Evolutionary conservation across 305 asterid species (phyloP).

Genomic region (Ruellia speciosa): DNA sequence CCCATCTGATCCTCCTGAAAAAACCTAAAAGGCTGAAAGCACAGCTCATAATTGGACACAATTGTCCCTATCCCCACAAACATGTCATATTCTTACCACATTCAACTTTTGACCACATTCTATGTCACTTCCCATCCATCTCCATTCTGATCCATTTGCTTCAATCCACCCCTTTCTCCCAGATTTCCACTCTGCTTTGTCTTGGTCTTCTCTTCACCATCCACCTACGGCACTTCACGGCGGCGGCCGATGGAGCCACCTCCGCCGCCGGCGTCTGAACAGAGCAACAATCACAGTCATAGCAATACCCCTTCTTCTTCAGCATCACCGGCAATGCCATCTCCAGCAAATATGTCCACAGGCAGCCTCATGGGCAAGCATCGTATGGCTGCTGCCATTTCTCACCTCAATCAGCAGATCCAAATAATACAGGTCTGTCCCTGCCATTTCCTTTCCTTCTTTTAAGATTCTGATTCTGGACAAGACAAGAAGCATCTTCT

Average conservation of each 20-base stretch:
- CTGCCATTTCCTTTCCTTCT: neutral
- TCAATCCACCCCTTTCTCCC: neutral
- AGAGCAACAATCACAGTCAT: conserved; percentile 16
- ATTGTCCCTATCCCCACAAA: neutral
- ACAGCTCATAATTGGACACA: neutral
- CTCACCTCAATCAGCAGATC: conserved; percentile 69
- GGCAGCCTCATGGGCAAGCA: conserved; percentile 56
- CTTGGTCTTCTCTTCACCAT: neutral
- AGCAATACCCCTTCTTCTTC: conserved; percentile 1
- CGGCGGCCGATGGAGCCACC: conserved; percentile 30
- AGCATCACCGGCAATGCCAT: conserved; percentile 17
- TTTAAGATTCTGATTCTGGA: neutral
- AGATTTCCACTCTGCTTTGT: neutral
- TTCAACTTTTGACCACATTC: conserved; percentile 28
- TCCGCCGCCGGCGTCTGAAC: conserved; percentile 34
- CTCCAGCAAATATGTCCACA: neutral
- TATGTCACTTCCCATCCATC: conserved; percentile 17
- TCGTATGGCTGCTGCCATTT: conserved; percentile 61
- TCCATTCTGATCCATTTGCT: neutral
- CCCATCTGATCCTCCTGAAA: neutral
- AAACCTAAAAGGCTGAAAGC: neutral
- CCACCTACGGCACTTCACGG: conserved; percentile 17
- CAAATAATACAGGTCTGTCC: conserved; percentile 45
- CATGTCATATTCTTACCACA: conserved; percentile 6
- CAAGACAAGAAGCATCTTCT: too few relatives aligned